Conservation (phyloP, 2,329 filamentous ascomycete genomes). For the Colletotrichum acutatum region DNA sequence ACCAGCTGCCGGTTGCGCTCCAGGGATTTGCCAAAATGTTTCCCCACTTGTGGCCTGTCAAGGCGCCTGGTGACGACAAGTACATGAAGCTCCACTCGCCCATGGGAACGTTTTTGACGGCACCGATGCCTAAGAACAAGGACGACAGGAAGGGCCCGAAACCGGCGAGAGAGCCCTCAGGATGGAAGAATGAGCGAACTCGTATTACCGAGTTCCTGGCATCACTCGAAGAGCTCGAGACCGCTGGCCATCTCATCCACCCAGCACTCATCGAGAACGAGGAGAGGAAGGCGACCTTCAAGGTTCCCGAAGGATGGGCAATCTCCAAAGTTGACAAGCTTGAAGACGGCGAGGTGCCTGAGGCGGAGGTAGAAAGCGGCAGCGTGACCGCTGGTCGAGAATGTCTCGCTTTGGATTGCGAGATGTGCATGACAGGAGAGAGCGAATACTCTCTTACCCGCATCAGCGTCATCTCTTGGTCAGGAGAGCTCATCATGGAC, state of each 20-base stretch:
- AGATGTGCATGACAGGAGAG: slow-evolving; percentile 93
- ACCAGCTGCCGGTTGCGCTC: slow-evolving; percentile 63
- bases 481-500: slow-evolving; percentile 84
- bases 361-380: slow-evolving; percentile 79
- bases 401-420: slow-evolving; percentile 88
- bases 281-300: slow-evolving; percentile 63
- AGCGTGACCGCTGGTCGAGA: slow-evolving; percentile 85
- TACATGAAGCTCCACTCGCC: slow-evolving; percentile 87
- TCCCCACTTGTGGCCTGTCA: slow-evolving; percentile 87
- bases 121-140: slow-evolving; percentile 75
- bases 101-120: slow-evolving; percentile 83
- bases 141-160: slow-evolving; percentile 66
- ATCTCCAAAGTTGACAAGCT: slow-evolving; percentile 77
- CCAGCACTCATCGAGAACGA: slow-evolving; percentile 75
- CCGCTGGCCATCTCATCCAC: slow-evolving; percentile 88
- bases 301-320: slow-evolving; percentile 80
- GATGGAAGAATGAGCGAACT: slow-evolving; percentile 80
- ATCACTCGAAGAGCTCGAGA: slow-evolving; percentile 76
- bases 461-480: slow-evolving; percentile 88
- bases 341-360: slow-evolving; percentile 75
- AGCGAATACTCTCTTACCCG: slow-evolving; percentile 86
- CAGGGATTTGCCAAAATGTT: slow-evolving; percentile 85
- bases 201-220: slow-evolving; percentile 84
- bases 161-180: slow-evolving; percentile 70
- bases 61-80: slow-evolving; percentile 86